phyloP scores from a whole-genome alignment of 139 green algal genomes.

The Closterium sp. region DNA sequence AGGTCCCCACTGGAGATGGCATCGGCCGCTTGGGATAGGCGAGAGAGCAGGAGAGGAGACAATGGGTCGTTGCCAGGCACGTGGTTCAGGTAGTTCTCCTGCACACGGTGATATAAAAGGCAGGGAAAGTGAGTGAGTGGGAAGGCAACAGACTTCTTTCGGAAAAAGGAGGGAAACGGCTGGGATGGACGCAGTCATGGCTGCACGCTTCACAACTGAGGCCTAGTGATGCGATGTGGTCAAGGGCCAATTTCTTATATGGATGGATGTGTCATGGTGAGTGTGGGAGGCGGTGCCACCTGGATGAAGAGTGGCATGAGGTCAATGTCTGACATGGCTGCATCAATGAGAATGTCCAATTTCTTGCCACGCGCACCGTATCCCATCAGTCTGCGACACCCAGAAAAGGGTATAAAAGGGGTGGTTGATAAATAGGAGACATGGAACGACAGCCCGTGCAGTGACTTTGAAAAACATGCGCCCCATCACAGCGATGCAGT shows the following conservation, averaged over 20 bases:
- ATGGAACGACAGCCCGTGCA: no score
- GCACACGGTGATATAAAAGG: neutral
- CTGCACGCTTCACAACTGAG: no score
- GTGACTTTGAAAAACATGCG: no score
- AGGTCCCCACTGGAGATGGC: constrained; percentile 80
- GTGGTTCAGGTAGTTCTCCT: constrained; percentile 98
- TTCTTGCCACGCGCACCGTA: constrained; percentile 24
- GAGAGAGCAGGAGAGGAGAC: constrained; percentile 61
- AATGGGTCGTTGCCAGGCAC: constrained; percentile 42
- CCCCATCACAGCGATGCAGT: no score
- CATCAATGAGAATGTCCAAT: constrained; percentile 67
- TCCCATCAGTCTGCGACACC: constrained; percentile 62
- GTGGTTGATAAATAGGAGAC: no score
- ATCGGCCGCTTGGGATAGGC: constrained; percentile 83
- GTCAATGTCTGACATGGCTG: constrained; percentile 89
- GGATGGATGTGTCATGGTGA: no score
- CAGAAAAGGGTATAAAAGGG: neutral
- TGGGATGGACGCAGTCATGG: no score
- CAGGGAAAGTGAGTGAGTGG: no score
- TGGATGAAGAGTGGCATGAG: constrained; percentile 86
- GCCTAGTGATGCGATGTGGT: no score
- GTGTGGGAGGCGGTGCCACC: neutral
- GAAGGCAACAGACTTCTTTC: no score
- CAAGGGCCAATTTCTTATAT: no score
- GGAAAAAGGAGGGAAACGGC: no score